Evolutionary conservation across 2,329 filamentous ascomycete genomes (phyloP).

Genomic region (Colletotrichum sp.): DNA sequence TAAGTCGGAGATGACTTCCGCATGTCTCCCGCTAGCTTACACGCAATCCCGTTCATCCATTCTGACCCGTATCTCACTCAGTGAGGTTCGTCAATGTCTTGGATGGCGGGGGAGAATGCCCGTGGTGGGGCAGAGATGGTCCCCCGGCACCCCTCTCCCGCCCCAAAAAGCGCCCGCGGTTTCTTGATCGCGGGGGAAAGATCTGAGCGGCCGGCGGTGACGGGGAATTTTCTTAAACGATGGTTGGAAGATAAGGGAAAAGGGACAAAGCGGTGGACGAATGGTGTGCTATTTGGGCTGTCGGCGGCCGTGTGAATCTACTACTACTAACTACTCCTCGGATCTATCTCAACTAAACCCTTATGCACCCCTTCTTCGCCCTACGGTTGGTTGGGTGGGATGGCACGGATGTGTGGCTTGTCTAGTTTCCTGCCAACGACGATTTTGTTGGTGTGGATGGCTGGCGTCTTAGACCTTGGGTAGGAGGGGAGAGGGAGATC

Average conservation of each 20-base stretch:
- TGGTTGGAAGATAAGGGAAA: background rate
- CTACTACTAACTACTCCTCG: background rate
- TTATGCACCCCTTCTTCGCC: background rate
- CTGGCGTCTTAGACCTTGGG: background rate
- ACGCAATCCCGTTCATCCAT: background rate
- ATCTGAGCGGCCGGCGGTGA: constrained; percentile 18
- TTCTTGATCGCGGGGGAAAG: background rate
- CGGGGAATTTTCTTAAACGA: background rate
- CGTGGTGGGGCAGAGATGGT: background rate
- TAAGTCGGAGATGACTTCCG: constrained; percentile 2
- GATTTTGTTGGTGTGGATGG: background rate
- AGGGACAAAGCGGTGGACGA: background rate
- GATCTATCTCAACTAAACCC: background rate
- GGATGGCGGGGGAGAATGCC: background rate
- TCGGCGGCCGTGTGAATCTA: background rate
- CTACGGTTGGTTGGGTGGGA: background rate
- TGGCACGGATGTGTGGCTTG: background rate
- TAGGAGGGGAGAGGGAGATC: background rate
- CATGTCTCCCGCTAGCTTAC: background rate
- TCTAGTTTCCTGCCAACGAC: background rate
- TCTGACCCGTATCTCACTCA: background rate
- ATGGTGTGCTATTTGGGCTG: background rate
- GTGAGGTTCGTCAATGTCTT: background rate
- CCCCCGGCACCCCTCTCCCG: background rate
- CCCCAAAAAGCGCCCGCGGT: background rate